Evolutionary conservation across 2,329 filamentous ascomycete genomes (phyloP), one percentile per base, ranked within the genome.

Genomic region (Reticulascus tulasneorum): DNA sequence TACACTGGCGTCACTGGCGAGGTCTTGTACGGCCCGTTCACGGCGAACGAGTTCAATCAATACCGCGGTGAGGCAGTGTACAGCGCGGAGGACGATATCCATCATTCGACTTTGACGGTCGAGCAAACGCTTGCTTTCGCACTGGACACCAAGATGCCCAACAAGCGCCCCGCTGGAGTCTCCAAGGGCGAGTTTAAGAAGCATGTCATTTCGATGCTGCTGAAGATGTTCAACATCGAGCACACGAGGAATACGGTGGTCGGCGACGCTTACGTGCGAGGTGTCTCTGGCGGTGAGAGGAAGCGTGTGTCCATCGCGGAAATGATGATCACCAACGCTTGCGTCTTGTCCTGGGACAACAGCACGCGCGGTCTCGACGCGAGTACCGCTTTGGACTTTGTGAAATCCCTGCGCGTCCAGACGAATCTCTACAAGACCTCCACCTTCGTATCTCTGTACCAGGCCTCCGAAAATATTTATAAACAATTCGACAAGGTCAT

Each of bases 171-270:
- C 1, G 77, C 73, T 5, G 86, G 86, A 16, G 73, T 93, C 48
- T 80, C 76, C 24, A 84, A 85, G 56, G 58, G 63, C 6, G 80
- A 84, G 12, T 91, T 91, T 67, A 90, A 90, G 65, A 72, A 84
- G 32, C 79, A 80, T 48, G 79, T 94, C 38, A 72, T 90, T 42
- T 73, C 78, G 13, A 77, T 83, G 51, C 70, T 95, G 40, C 69
- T 95, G 33, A 87, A 86, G 53, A 93, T 94, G 85, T 94, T 95
- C 70, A 93, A 91, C 55, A 94, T 95, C 35, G 84, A 90, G 58
- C 88, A 95, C 59, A 94, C 88, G 0, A 75, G 79, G 33, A 77
- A 89, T 55, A 96, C 90, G 0, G 79, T 91, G 20, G 87, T 95
- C 18, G 90, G 90, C 7, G 84, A 93, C 45, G 76, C 79, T 1